These are phyloP conservation scores for Calonectria pseudoturangicola DNA, from an alignment of 2,329 filamentous ascomycete species.

Conservation along the genomic window DNA sequence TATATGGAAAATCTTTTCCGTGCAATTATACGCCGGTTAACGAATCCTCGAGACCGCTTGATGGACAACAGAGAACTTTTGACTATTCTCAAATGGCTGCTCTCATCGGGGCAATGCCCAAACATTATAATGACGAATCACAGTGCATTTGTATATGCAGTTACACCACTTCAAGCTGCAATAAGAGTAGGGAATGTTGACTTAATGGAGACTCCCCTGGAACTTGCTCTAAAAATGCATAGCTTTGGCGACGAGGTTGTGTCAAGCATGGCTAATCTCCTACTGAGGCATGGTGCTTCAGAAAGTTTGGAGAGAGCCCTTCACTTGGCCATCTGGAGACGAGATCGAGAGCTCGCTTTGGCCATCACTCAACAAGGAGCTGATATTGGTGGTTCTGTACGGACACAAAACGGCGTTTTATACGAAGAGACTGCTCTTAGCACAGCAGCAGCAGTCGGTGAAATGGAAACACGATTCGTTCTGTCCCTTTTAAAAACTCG, in stretches of 20 bases:
- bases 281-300: slow-evolving; percentile 6
- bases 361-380: slow-evolving; percentile 1
- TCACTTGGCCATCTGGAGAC: slow-evolving; percentile 1
- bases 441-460: slow-evolving; percentile 7
- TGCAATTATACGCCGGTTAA: not conserved
- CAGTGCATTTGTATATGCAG: too few relatives aligned
- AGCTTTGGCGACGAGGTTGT: not conserved
- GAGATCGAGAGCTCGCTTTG: not conserved
- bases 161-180: slow-evolving; percentile 2
- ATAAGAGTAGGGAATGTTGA: not conserved
- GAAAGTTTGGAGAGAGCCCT: slow-evolving; percentile 11
- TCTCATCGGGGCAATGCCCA: slow-evolving; percentile 9
- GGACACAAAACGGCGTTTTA: not conserved
- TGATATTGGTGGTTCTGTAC: not conserved
- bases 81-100: slow-evolving; percentile 4
- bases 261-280: not conserved
- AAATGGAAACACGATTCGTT: slow-evolving; percentile 2
- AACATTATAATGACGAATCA: not conserved
- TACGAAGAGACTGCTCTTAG: slow-evolving; percentile 15
- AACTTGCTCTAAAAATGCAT: not conserved
- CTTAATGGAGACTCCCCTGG: not conserved
- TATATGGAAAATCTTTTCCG: slow-evolving; percentile 28
- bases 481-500: not conserved
- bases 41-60: not conserved
- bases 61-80: not conserved